Percentiles rank a stretch among this genome's conserved stretches.
phyloP scores from a whole-genome alignment of 169 alveolate genomes.

The Plasmodium falciparum region DNA sequence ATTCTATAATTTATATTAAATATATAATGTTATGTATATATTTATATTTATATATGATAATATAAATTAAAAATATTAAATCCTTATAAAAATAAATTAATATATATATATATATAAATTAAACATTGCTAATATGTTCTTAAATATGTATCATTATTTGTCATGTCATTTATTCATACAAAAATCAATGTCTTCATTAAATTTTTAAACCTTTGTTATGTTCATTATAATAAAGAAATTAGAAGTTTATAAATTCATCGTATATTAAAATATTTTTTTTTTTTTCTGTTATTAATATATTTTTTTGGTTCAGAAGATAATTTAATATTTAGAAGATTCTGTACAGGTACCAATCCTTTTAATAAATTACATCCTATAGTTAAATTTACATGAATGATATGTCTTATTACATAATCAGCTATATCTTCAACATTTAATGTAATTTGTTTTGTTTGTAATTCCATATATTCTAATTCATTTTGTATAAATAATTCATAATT shows the following conservation, averaged over 20 bases:
- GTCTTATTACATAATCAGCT: conserved; percentile 14
- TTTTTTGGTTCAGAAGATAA: background rate
- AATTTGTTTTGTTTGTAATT: background rate
- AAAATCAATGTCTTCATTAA: background rate
- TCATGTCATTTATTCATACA: conserved; percentile 6
- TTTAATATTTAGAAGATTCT: conserved; percentile 9
- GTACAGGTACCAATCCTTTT: conserved; percentile 12
- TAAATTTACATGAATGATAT: conserved; percentile 34
- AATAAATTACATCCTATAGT: conserved; percentile 1
- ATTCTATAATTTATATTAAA: no score
- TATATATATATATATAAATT: no score
- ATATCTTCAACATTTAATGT: conserved; percentile 4
- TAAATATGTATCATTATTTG: background rate
- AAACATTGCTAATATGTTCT: no score
- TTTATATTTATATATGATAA: no score
- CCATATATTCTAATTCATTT: conserved; percentile 10
- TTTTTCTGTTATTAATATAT: background rate
- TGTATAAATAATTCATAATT: conserved; percentile 20
- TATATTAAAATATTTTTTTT: conserved; percentile 14
- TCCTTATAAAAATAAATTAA: no score
- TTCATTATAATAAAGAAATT: conserved; percentile 17
- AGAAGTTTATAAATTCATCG: conserved; percentile 10
- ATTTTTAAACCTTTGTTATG: background rate
- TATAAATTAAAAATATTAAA: no score
- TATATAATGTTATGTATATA: no score